phyloP scores from a whole-genome alignment of 1,139 yeast species.

The Taiozyma sp. region DNA sequence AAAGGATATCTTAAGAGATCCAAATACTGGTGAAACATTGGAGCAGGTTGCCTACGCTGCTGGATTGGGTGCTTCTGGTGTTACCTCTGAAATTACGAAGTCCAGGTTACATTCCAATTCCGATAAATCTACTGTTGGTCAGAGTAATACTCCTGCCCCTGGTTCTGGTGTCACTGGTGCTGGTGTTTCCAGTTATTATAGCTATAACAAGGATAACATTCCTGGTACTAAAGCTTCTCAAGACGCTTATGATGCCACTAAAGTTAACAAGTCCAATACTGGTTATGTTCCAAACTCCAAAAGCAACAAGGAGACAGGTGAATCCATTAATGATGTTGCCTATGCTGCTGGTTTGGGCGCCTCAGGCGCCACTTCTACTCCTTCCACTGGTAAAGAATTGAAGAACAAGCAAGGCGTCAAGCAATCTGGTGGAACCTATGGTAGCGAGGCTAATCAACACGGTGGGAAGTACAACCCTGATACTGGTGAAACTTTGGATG shows the following conservation, averaged over 20 bases:
- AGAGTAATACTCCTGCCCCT: neutral
- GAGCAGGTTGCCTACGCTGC: slow-evolving; percentile 8
- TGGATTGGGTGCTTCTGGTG: slow-evolving; percentile 15
- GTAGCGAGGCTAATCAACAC: neutral
- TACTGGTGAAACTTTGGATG: slow-evolving; percentile 9
- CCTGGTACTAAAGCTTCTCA: neutral
- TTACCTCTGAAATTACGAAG: slow-evolving; percentile 7
- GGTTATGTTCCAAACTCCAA: neutral
- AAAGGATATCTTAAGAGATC: neutral
- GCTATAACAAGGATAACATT: neutral
- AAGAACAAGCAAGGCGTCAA: neutral
- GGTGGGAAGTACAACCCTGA: neutral
- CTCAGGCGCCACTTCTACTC: slow-evolving; percentile 10
- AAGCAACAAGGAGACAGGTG: neutral
- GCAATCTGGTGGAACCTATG: neutral
- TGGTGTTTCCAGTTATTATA: neutral
- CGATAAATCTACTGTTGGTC: neutral
- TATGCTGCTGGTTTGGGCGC: slow-evolving; percentile 16
- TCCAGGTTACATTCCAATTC: neutral
- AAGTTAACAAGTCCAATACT: neutral
- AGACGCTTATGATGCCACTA: neutral
- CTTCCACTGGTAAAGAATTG: neutral
- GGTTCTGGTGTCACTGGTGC: neutral
- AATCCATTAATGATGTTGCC: slow-evolving; percentile 11
- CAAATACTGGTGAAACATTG: neutral